Conservation (phyloP, 1,284 basidiomycete genomes). For the Malassezia psittaci region DNA sequence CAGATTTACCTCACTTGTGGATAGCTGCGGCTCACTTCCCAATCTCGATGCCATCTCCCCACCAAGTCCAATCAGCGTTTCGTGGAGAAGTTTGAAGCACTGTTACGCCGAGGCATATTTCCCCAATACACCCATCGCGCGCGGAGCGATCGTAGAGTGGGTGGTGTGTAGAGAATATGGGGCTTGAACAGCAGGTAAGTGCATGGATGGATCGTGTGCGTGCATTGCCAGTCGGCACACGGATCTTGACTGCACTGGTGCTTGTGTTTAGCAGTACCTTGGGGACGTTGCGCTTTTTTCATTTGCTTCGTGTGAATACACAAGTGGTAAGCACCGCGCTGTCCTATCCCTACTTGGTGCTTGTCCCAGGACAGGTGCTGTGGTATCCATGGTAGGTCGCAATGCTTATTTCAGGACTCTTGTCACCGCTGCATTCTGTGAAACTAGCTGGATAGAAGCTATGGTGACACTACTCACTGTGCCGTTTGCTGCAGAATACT, state of each 20-base stretch:
- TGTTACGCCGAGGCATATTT: not conserved
- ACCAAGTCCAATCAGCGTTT: too few species aligned
- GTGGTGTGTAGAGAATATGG: not conserved
- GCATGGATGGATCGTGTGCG: not conserved
- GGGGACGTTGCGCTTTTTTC: conserved; percentile 4
- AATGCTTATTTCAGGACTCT: conserved; percentile 54
- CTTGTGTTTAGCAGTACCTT: conserved; percentile 6
- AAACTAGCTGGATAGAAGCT: conserved; percentile 74
- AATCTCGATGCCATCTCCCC: too few species aligned
- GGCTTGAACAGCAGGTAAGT: not conserved
- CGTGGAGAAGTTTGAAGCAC: too few species aligned
- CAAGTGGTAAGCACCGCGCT: conserved; percentile 21
- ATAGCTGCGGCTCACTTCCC: conserved; percentile 20
- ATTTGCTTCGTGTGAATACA: conserved; percentile 32
- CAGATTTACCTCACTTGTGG: conserved; percentile 43
- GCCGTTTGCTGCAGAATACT: conserved; percentile 71
- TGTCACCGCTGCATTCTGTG: conserved; percentile 73
- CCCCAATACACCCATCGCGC: not conserved
- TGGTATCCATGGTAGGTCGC: conserved; percentile 61
- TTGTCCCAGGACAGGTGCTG: conserved; percentile 71
- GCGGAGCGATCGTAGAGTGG: not conserved
- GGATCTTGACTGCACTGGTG: conserved; percentile 34
- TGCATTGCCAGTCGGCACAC: conserved; percentile 12
- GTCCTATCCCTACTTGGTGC: conserved; percentile 63
- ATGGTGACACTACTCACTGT: conserved; percentile 66